Base-by-base conservation (phyloP, 2,329 filamentous ascomycete species). In the Botrytis byssoidea region DNA sequence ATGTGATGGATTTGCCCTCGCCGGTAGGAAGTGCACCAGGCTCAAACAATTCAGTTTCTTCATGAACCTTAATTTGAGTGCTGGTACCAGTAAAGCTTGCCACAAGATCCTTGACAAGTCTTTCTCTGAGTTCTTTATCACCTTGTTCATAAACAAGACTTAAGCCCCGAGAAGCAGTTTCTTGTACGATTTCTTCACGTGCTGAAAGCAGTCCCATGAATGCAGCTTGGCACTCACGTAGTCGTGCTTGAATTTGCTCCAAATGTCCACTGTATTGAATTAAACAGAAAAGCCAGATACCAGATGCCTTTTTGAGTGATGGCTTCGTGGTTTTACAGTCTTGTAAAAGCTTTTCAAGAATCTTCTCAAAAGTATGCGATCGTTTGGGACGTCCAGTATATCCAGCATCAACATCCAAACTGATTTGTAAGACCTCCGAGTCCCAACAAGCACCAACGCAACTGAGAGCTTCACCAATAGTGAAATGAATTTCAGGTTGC, bases 121-220 rank as follows among this genome's bases (percentile, higher is more conserved):
- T 89, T 80, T 91, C 87, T 8, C 93, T 95, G 32, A 98, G 86
- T 1, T 88, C 88, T 42, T 91, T 88, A 78, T 97, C 93, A 1
- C 96, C 96, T 81, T 94, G 94, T 79, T 98, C 95, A 81, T 98
- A 99, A 2, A 98, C 94, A 66, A 98, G 83, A n/a, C 93, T 91
- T 44, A 99, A 86, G 0, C 96, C 96, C 74, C 95, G 88, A 0
- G 95, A 97, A 6, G 96, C 95, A 7, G 94, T 97, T 83, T 99
- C 96, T 82, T 99, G 96, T 0, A 98, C 94, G 14, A 98, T 88
- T 80, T 98, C 95, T 79, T 99, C 96, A 32, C 95, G 89, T 74
- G 97, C 94, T 25, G 91, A 92, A 20, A 99, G 87, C 44, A 98
- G 91, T 40, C 91, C 87, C 86, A 97, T 95, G 82, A 99, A 99